A percentile compares a stretch with the other conserved stretches of the same genome.
phyloP scores from a whole-genome alignment of 2,329 filamentous ascomycete genomes.

The Epichloe gansuensis region DNA sequence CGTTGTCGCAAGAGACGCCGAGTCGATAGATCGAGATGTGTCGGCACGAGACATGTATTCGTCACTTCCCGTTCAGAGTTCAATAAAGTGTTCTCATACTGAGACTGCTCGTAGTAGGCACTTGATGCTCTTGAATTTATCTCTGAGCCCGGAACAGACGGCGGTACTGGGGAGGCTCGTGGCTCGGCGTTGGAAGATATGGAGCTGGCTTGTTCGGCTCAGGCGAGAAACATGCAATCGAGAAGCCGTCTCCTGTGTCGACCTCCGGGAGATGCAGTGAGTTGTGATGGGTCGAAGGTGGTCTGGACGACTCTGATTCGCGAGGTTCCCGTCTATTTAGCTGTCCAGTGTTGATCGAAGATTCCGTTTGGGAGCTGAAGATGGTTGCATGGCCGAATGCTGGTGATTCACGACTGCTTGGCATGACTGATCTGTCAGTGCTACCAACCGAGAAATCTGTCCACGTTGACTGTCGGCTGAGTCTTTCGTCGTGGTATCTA shows the following conservation, averaged over 20 bases:
- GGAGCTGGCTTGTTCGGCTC: slow-evolving; percentile 17
- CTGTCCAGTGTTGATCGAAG: background rate
- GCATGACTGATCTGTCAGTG: slow-evolving; percentile 26
- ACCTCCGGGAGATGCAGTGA: slow-evolving; percentile 36
- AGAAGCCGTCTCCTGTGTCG: slow-evolving; percentile 39
- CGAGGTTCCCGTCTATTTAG: slow-evolving; percentile 9
- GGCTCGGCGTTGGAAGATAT: slow-evolving; percentile 31
- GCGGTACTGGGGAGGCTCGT: slow-evolving; percentile 40
- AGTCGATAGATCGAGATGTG: slow-evolving; percentile 34
- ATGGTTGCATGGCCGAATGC: slow-evolving; percentile 22
- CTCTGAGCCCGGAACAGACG: slow-evolving; percentile 22
- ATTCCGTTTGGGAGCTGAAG: slow-evolving; percentile 14
- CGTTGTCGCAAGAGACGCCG: slow-evolving; percentile 30
- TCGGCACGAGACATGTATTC: slow-evolving; percentile 31
- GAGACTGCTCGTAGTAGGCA: slow-evolving; percentile 26
- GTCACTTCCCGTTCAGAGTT: slow-evolving; percentile 33
- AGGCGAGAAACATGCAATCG: slow-evolving; percentile 32
- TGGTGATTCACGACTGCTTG: slow-evolving; percentile 15
- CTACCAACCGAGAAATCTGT: slow-evolving; percentile 48
- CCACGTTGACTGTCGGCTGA: slow-evolving; percentile 47
- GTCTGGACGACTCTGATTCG: slow-evolving; percentile 15
- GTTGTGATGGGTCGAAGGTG: slow-evolving; percentile 15
- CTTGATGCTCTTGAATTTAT: slow-evolving; percentile 30
- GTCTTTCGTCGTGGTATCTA: slow-evolving; percentile 31
- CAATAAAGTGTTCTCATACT: slow-evolving; percentile 28